phyloP scores from a whole-genome alignment of 140 eudicot genomes.

The Ambrosia hybrid region DNA sequence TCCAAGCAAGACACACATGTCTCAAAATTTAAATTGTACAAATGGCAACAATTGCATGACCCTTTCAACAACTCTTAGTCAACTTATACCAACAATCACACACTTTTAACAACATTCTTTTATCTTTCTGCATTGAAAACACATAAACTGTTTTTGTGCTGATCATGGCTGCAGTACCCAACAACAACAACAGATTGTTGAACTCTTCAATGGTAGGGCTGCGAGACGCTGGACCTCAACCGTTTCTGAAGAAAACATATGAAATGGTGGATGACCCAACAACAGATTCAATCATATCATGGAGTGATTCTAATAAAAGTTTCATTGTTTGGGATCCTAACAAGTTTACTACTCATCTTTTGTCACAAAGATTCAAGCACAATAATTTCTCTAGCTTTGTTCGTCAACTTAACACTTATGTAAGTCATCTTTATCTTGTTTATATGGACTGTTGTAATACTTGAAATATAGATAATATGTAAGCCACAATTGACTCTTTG shows the following conservation, averaged over 20 bases:
- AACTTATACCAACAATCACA: not conserved
- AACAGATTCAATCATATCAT: constrained; percentile 68
- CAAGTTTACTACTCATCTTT: constrained; percentile 56
- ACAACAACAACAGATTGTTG: constrained; percentile 25
- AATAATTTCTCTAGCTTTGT: constrained; percentile 84
- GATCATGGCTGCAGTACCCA: not conserved
- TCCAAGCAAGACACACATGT: constrained; percentile 35
- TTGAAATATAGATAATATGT: too few species aligned
- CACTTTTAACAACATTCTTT: too few species aligned
- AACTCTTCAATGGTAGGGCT: constrained; percentile 43
- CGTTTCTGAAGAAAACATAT: constrained; percentile 76
- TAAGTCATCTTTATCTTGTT: constrained; percentile 34
- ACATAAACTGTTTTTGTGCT: too few species aligned
- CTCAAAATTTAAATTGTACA: not conserved
- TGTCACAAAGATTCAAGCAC: constrained; percentile 84
- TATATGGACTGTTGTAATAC: too few species aligned
- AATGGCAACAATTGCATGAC: not conserved
- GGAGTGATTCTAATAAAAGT: constrained; percentile 54
- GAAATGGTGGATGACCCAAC: constrained; percentile 80
- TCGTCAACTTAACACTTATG: constrained; percentile 92
- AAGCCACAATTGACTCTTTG: not conserved
- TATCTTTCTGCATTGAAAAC: too few species aligned
- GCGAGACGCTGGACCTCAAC: constrained; percentile 78
- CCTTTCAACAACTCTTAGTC: constrained; percentile 5
- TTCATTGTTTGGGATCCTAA: constrained; percentile 87